Evolutionary conservation across 2,329 filamentous ascomycete genomes (phyloP), one percentile per base, ranked within the genome.

Genomic region (Aspergillus chevalieri): DNA sequence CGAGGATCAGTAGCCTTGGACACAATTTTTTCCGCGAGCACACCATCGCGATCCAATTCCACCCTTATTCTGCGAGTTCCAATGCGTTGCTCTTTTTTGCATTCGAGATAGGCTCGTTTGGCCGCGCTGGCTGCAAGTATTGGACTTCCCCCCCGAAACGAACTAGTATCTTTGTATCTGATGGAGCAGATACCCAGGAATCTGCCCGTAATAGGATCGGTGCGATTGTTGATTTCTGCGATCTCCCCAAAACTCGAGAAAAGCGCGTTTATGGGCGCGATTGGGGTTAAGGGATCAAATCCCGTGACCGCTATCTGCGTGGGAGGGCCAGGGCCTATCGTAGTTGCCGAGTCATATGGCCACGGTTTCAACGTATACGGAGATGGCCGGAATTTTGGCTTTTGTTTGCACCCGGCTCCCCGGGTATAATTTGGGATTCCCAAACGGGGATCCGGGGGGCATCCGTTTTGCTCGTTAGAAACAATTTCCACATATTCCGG

Each of bases 171-270:
- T 62, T 86, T 84, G 69, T 94, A 98, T 51, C 86, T 84, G 64
- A 98, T 89, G 14, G 89, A 89, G 57, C 89, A 95, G 65, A 98
- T 91, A 10, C 93, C 93, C 10, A 98, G 79, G 65, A 94, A 95
- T 63, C 89, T 93, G 15, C 93, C 93, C 10, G 91, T 97, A 50
- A 91, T 86, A 7, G 93, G 93, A 68, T 98, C 90, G 62, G 94
- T 92, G 67, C 94, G 92, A 65, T 96, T 96, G 63, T 89, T 90
- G 60, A 94, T 86, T 63, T 91, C 87, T 42, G 86, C 86, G 55
- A 98, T 91, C 51, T 95, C 89, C 47, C 68, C 70, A 58, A 72
- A 71, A 46, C 67, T 70, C n/a, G 67, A 66, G 49, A 70, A 69
- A 14, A 70, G 57, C 4, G 67, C 65, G 42, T 52, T 69, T 48